Base-by-base conservation (phyloP, 2,329 filamentous ascomycete species). In the Aspergillus sp. region DNA sequence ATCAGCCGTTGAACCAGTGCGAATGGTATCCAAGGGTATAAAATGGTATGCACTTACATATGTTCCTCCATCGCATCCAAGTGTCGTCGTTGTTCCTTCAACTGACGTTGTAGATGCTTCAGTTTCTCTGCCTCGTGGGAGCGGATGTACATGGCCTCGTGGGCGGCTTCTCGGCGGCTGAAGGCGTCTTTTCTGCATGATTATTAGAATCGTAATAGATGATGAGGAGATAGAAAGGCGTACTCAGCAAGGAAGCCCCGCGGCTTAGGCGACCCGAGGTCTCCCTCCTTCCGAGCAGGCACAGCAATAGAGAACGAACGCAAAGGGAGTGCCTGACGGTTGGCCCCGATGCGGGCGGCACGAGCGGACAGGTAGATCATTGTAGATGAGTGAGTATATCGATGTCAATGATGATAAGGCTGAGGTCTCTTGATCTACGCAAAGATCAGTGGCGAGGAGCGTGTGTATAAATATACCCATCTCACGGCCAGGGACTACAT, bases 191-290 rank as follows among this genome's bases (percentile, higher is more conserved):
- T 60, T 27, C 61, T 47, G 20, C 7, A 15, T 22, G 1, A 3
- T 20, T 13, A 19, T 37, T 10, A 37, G 33, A 1, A 22, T 22
- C 20, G 20, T 4, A 22, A 22, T 3, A 12, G 0, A 7, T 12
- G 9, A 12, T 10, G 9, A 12, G 3, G 19, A 5, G 7, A 9
- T 7, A 39, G 19, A 22, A 13, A 7, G 15, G 53, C 60, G 32
- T 58, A 64, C 61, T 61, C 58, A 7, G 57, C 52, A 9, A 63
- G 51, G 19, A 55, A 61, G 6, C 59, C 61, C 5, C 52, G 43
- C 4, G 57, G 46, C 49, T 61, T 64, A 9, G 60, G 48, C 1
- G 54, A 38, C 3, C 53, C 53, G 3, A 53, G 45, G 23, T 63
- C 60, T 30, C 59, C 61, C 30, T 52, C 61, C 6, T 45, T 52